These are phyloP conservation scores for Lithocarpus polystachyus DNA, from an alignment of 306 rosid species.

Conservation along the genomic window DNA sequence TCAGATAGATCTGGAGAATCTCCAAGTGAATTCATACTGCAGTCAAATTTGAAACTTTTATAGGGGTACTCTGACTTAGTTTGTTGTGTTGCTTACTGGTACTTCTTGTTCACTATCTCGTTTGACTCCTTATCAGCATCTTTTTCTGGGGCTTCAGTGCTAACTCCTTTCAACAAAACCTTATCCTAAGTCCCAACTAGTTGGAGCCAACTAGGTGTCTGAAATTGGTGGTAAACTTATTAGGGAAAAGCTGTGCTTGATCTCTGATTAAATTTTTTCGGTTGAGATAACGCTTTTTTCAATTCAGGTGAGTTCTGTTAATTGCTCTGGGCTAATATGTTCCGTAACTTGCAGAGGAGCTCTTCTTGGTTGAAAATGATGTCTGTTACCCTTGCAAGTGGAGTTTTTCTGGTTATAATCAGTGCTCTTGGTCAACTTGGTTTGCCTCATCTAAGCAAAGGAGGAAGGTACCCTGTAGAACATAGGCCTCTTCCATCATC, in stretches of 20 bases:
- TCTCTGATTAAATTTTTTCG: neutral
- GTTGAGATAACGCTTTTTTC: neutral
- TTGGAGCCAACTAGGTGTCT: neutral
- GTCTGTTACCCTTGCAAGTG: conserved; percentile 61
- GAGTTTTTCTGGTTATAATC: conserved; percentile 64
- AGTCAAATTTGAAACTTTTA: neutral
- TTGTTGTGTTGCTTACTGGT: neutral
- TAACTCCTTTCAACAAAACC: neutral
- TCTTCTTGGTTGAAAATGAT: conserved; percentile 44
- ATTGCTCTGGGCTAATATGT: conserved; percentile 1
- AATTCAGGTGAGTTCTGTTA: neutral
- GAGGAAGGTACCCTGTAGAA: conserved; percentile 37
- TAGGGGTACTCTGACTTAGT: neutral
- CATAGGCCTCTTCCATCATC: conserved; percentile 43
- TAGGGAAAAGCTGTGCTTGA: neutral
- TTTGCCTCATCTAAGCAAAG: conserved; percentile 43
- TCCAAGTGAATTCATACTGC: neutral
- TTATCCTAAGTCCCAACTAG: neutral
- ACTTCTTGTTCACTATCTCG: neutral
- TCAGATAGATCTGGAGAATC: neutral
- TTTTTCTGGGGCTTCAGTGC: neutral
- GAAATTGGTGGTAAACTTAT: neutral
- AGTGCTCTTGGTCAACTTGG: conserved; percentile 55
- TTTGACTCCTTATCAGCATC: neutral
- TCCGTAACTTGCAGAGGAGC: conserved; percentile 46